phyloP scores from a whole-genome alignment of 2,329 filamentous ascomycete genomes.

The Colletotrichum sp. region DNA sequence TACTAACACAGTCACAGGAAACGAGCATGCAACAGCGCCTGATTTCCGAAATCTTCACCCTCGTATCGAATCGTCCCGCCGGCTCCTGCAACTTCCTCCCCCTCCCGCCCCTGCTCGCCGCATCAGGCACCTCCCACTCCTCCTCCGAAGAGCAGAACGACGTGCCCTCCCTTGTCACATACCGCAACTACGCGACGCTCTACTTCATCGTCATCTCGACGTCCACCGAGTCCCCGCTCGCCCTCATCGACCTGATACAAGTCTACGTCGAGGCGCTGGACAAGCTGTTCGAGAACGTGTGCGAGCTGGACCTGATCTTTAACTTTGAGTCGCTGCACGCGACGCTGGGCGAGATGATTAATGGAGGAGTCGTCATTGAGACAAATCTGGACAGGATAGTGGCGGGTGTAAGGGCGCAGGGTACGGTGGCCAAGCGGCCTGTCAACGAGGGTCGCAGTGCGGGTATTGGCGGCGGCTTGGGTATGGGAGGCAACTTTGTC shows the following conservation, averaged over 20 bases:
- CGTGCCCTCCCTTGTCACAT: constrained; percentile 92
- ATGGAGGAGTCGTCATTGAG: constrained; percentile 93
- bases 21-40: constrained; percentile 96
- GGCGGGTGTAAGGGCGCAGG: constrained; percentile 79
- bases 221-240: constrained; percentile 92
- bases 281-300: constrained; percentile 96
- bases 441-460: constrained; percentile 70
- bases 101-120: constrained; percentile 68
- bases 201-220: constrained; percentile 99
- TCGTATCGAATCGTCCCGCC: constrained; percentile 89
- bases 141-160: constrained; percentile 79
- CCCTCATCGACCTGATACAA: constrained; percentile 94
- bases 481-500: constrained; percentile 64
- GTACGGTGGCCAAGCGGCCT: constrained; percentile 78
- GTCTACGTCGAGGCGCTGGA: constrained; percentile 97
- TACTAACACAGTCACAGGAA: constrained; percentile 64
- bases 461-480: constrained; percentile 53
- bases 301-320: constrained; percentile 97
- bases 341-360: constrained; percentile 90
- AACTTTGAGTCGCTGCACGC: constrained; percentile 98
- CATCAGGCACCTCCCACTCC: constrained; percentile 66
- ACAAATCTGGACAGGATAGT: constrained; percentile 90
- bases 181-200: constrained; percentile 96
- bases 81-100: constrained; percentile 98
- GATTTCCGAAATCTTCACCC: constrained; percentile 95